These are phyloP conservation scores for Dactylis glomerata DNA, from an alignment of 176 grass and related monocot species.

Conservation along the genomic window DNA sequence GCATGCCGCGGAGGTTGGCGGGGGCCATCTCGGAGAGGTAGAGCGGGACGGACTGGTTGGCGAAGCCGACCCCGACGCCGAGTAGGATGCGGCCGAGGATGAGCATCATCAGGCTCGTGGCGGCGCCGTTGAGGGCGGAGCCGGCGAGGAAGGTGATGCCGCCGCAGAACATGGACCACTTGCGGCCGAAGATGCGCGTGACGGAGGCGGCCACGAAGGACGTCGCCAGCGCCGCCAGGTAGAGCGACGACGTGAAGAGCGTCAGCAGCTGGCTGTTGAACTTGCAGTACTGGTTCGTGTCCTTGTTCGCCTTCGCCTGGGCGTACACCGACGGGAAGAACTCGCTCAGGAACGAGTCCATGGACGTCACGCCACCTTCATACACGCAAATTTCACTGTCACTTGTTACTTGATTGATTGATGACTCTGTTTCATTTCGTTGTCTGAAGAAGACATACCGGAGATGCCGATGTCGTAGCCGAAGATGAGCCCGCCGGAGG, in stretches of 20 bases:
- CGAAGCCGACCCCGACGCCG: slow-evolving; percentile 65
- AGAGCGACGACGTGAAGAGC: slow-evolving; percentile 82
- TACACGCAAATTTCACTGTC: too few relatives aligned
- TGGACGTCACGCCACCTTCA: slow-evolving; percentile 76
- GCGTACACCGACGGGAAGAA: slow-evolving; percentile 79
- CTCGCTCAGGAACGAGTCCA: slow-evolving; percentile 64
- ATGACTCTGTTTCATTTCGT: neutral
- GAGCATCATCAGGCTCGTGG: slow-evolving; percentile 51
- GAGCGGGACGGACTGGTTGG: slow-evolving; percentile 68
- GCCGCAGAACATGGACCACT: slow-evolving; percentile 94
- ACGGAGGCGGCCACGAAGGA: slow-evolving; percentile 66
- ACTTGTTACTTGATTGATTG: neutral
- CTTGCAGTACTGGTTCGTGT: slow-evolving; percentile 83
- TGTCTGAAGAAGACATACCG: neutral
- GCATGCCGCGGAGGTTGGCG: neutral
- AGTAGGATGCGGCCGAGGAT: slow-evolving; percentile 72
- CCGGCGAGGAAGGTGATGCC: slow-evolving; percentile 71
- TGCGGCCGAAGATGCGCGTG: slow-evolving; percentile 68
- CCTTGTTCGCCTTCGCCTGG: slow-evolving; percentile 34
- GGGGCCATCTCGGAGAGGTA: slow-evolving; percentile 64
- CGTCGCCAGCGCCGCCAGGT: slow-evolving; percentile 63
- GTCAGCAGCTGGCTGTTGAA: slow-evolving; percentile 85
- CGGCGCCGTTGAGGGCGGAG: slow-evolving; percentile 53
- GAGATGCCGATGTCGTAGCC: slow-evolving; percentile 89
- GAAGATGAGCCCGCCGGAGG: slow-evolving; percentile 73